These are phyloP conservation scores for Chaetomium globosum DNA, from an alignment of 2,329 filamentous ascomycete genomes.

Conservation along the genomic window DNA sequence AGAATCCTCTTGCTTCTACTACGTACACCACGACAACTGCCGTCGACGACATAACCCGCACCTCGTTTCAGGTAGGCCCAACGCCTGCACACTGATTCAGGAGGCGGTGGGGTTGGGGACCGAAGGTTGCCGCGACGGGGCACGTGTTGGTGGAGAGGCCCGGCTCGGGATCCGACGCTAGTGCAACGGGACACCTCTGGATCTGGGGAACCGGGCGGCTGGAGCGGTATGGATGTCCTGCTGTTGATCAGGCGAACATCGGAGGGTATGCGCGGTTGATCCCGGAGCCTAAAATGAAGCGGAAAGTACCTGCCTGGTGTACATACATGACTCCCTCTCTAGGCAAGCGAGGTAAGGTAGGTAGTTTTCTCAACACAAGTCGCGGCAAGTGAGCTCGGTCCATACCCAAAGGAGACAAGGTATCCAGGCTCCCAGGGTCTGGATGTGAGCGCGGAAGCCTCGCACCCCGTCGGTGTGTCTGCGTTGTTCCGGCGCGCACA, in stretches of 20 bases:
- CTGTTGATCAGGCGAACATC: constrained; percentile 1
- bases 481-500: background rate
- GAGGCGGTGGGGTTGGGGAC: background rate
- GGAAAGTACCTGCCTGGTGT: background rate
- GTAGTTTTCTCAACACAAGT: background rate
- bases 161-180: constrained; percentile 11
- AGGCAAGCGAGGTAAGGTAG: no score
- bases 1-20: background rate
- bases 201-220: constrained; percentile 8
- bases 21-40: background rate
- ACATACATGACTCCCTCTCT: no score
- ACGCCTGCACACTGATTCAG: background rate
- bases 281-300: background rate
- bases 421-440: background rate
- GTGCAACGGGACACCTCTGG: constrained; percentile 5
- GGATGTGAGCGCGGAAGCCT: background rate
- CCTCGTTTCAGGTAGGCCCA: background rate
- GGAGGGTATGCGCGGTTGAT: background rate
- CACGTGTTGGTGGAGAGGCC: constrained; percentile 8
- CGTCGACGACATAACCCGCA: background rate
- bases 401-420: background rate
- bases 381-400: background rate
- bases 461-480: background rate
- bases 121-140: background rate
- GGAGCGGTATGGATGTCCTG: background rate